Percentiles rank a stretch among this genome's conserved stretches.
These are phyloP conservation scores for Linum trigynum DNA, from an alignment of 345 rosid genomes.

Conservation along the genomic window DNA sequence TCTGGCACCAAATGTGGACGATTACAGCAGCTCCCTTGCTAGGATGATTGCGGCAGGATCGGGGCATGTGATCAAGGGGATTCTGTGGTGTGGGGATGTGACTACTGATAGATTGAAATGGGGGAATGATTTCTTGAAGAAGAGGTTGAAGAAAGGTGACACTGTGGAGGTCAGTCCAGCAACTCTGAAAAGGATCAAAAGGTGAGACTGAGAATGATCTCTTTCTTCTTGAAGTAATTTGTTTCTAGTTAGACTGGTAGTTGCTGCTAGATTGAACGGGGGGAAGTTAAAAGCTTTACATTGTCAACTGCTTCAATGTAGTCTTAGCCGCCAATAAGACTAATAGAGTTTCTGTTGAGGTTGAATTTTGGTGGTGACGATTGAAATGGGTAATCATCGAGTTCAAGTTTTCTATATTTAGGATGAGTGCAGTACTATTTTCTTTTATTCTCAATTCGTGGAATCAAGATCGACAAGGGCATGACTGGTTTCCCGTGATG, in stretches of 20 bases:
- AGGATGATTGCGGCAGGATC: conserved; percentile 82
- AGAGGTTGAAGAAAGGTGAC: conserved; percentile 34
- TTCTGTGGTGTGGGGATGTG: conserved; percentile 89
- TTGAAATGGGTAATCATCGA: neutral
- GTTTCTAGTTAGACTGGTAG: neutral
- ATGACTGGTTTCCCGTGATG: too few species aligned
- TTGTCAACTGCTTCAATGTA: too few species aligned
- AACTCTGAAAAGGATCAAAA: conserved; percentile 57
- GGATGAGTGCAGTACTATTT: too few species aligned
- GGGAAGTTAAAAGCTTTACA: neutral
- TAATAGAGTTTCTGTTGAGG: neutral
- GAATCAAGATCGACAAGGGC: too few species aligned
- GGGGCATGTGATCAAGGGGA: conserved; percentile 76
- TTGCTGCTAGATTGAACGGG: neutral
- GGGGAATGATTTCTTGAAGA: conserved; percentile 63
- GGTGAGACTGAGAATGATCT: conserved; percentile 28
- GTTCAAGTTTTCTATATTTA: neutral
- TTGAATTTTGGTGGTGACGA: neutral
- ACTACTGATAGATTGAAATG: conserved; percentile 73
- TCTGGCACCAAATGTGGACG: conserved; percentile 92
- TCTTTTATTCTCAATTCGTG: too few species aligned
- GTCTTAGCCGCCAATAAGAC: too few species aligned
- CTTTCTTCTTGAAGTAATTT: neutral
- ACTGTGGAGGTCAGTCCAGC: conserved; percentile 49
- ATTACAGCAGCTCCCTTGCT: conserved; percentile 51